Evolutionary conservation across 177 flowering plant genomes (phyloP), one percentile per base, ranked within the genome.

Genomic region (Tripterygium wilfordii): DNA sequence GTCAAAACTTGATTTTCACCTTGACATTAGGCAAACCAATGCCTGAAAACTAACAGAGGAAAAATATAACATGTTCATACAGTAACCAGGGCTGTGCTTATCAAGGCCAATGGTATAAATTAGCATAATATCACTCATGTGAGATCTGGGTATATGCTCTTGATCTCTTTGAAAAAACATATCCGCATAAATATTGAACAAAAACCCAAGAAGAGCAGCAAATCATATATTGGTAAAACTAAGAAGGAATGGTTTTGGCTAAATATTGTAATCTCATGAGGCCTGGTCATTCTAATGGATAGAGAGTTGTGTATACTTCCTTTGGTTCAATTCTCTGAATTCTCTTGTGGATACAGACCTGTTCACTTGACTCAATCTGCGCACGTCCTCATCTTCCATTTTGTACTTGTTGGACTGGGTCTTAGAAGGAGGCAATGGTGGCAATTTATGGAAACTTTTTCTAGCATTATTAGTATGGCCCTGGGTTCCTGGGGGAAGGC

Each of bases 301-400:
- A 69, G 6, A n/a, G n/a, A 30, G 31, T 38, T 29, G 40, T 10
- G 40, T 42, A 17, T 50, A 50, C 41, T 70, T 42, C 45, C 41
- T 51, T 44, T 52, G 45, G 2, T 53, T 45, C n/a, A 27, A 14
- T 9, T 38, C 56, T 48, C 65, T 49, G 36, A 60, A 56, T 37
- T 66, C 75, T 58, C 71, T 62, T 0, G 63, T 56, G n/a, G 68
- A 66, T 12, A 55, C 59, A 25, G 75, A 63, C 58, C 71, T 49
- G 3, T 19, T 32, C 17, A 63, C 54, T 8, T 45, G 66, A 37
- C 42, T 36, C 7, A 42, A 33, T 54, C 48, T 50, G 46, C 57
- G 51, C 36, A 27, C 12, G 23, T 20, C 40, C 26, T 27, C 42
- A 36, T 18, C 18, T 10, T 32, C 58, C 16, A 41, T 53, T 10